A percentile compares a stretch with the other conserved stretches of the same genome.
phyloP scores from a whole-genome alignment of 805 yeast species.

The Myxozyma mucilagina region DNA sequence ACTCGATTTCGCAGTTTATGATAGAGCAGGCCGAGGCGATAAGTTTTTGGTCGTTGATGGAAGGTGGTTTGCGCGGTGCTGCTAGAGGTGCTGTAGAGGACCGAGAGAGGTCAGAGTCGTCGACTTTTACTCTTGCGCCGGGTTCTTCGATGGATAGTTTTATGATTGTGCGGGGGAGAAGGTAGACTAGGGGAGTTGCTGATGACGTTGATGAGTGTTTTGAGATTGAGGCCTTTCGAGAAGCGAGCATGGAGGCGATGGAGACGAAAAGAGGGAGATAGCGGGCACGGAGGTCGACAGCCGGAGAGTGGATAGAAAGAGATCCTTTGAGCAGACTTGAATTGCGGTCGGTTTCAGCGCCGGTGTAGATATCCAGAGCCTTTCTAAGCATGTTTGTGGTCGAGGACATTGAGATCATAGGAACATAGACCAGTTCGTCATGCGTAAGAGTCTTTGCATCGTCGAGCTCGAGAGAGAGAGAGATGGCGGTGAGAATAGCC shows the following conservation, averaged over 20 bases:
- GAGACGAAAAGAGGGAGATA: constrained; percentile 40
- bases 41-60: constrained; percentile 34
- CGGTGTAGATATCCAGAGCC: constrained; percentile 39
- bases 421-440: constrained; percentile 44
- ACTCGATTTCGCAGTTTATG: constrained; percentile 37
- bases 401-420: constrained; percentile 41
- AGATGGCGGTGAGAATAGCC: constrained; percentile 40
- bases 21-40: constrained; percentile 41
- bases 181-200: constrained; percentile 5
- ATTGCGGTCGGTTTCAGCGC: constrained; percentile 33
- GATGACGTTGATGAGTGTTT: not conserved
- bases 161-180: constrained; percentile 35
- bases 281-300: constrained; percentile 42
- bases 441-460: constrained; percentile 32
- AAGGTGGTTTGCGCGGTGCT: not conserved
- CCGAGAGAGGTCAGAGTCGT: constrained; percentile 11
- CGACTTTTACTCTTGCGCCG: constrained; percentile 38
- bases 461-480: constrained; percentile 41
- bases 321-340: constrained; percentile 38
- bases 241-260: not conserved
- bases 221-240: not conserved
- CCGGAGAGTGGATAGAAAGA: constrained; percentile 42
- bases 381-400: constrained; percentile 42
- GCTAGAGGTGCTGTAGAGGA: not conserved
- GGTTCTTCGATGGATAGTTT: constrained; percentile 41